phyloP scores from a whole-genome alignment of 2,329 filamentous ascomycete species.

The Seiridium unicorne region DNA sequence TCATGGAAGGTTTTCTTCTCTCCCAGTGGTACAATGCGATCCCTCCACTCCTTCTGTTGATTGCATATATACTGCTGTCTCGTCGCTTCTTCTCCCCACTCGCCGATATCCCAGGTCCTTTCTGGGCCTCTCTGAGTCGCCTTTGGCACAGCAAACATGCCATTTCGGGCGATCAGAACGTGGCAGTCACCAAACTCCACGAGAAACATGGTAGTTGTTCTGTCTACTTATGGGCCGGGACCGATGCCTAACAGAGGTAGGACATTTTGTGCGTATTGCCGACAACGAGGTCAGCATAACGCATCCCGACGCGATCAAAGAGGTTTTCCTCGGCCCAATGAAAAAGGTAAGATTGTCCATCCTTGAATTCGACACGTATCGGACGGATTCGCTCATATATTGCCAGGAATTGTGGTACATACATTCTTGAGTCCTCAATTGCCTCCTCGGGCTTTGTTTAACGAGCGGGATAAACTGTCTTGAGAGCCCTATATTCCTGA shows the following conservation, averaged over 20 bases:
- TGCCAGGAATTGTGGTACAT: no score
- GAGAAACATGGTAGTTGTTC: background rate
- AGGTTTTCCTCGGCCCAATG: constrained; percentile 30
- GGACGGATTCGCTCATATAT: no score
- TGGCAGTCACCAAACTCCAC: background rate
- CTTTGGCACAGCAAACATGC: background rate
- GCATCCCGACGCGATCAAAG: constrained; percentile 37
- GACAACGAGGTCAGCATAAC: constrained; percentile 35
- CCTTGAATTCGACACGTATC: constrained; percentile 16
- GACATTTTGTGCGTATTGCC: constrained; percentile 36
- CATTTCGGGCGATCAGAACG: background rate
- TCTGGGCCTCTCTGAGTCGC: background rate
- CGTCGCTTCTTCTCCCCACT: background rate
- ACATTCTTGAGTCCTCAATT: no score
- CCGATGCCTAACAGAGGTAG: constrained; percentile 22
- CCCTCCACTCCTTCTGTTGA: constrained; percentile 34
- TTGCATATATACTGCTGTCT: background rate
- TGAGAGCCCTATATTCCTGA: constrained; percentile 2
- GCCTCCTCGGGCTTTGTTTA: no score
- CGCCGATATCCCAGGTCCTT: background rate
- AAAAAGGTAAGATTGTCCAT: constrained; percentile 32
- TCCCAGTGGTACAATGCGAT: background rate
- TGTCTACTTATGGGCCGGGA: background rate
- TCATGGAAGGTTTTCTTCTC: background rate
- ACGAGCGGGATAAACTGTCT: constrained; percentile 22